Evolutionary conservation across 2,329 filamentous ascomycete genomes (phyloP).

Genomic region (Aureobasidium uvarum): DNA sequence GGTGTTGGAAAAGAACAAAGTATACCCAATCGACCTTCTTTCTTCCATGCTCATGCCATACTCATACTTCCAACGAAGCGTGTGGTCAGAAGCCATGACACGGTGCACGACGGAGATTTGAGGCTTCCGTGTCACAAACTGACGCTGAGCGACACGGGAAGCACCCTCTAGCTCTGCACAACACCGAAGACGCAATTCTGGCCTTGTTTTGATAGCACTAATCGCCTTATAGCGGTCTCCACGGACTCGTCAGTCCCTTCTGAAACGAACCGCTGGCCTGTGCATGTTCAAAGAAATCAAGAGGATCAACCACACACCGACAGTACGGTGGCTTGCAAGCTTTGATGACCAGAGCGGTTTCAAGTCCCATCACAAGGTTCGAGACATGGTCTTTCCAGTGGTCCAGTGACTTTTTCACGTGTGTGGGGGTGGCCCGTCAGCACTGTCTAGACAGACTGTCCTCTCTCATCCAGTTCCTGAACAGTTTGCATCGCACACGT

Average conservation of each 20-base stretch:
- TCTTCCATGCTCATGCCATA: conserved; percentile 14
- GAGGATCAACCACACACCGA: neutral
- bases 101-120: conserved; percentile 24
- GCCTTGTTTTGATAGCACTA: conserved; percentile 16
- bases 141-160: conserved; percentile 21
- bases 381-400: neutral
- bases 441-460: neutral
- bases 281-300: conserved; percentile 16
- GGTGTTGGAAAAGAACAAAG: conserved; percentile 8
- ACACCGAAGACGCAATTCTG: conserved; percentile 22
- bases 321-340: neutral
- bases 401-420: conserved; percentile 1
- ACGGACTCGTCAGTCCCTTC: conserved; percentile 7
- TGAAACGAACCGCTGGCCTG: conserved; percentile 23
- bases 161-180: conserved; percentile 22
- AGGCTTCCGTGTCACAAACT: conserved; percentile 24
- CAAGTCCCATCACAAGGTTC: conserved; percentile 4
- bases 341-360: conserved; percentile 12
- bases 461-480: conserved; percentile 7
- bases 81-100: neutral
- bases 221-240: conserved; percentile 14
- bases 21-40: conserved; percentile 24
- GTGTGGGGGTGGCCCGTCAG: neutral
- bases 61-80: neutral
- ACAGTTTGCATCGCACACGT: conserved; percentile 22